Percentiles rank a stretch among this genome's conserved stretches.
Evolutionary conservation across 768 basidiomycete genomes (phyloP).

Genomic region (Dentipellis fragilis): DNA sequence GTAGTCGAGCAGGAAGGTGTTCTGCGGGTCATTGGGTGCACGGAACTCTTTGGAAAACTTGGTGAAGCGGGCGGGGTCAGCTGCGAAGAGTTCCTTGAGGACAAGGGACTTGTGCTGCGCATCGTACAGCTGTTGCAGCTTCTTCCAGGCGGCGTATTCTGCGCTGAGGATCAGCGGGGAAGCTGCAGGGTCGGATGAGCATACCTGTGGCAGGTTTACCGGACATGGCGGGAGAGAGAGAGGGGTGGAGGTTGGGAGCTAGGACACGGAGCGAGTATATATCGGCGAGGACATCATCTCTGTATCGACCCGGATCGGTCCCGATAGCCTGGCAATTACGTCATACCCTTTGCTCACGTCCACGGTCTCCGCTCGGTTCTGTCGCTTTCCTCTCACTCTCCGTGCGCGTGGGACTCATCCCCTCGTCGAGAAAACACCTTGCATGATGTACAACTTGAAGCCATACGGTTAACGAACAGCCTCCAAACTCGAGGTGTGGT

Average conservation of each 20-base stretch:
- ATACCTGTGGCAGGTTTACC: constrained; percentile 15
- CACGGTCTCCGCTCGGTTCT: no score
- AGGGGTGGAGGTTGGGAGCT: neutral
- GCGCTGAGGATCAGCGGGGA: constrained; percentile 4
- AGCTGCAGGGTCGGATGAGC: neutral
- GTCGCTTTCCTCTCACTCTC: no score
- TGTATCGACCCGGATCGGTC: neutral
- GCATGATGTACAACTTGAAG: no score
- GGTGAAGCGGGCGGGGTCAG: constrained; percentile 79
- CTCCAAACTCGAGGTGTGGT: no score
- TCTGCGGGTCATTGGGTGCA: constrained; percentile 51
- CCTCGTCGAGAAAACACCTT: no score
- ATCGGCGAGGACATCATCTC: neutral
- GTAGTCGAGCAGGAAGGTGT: constrained; percentile 87
- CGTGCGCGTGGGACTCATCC: no score
- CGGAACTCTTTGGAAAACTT: constrained; percentile 77
- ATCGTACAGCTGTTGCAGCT: constrained; percentile 79
- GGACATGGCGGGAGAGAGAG: constrained; percentile 6
- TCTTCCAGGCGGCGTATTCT: constrained; percentile 90
- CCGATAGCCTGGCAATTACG: neutral
- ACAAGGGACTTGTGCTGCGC: constrained; percentile 61
- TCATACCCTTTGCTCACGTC: neutral
- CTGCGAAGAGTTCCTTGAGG: constrained; percentile 86
- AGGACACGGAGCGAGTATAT: neutral
- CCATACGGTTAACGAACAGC: no score